These are phyloP conservation scores for Avicennia marina DNA, from an alignment of 257 asterid genomes.

Conservation along the genomic window DNA sequence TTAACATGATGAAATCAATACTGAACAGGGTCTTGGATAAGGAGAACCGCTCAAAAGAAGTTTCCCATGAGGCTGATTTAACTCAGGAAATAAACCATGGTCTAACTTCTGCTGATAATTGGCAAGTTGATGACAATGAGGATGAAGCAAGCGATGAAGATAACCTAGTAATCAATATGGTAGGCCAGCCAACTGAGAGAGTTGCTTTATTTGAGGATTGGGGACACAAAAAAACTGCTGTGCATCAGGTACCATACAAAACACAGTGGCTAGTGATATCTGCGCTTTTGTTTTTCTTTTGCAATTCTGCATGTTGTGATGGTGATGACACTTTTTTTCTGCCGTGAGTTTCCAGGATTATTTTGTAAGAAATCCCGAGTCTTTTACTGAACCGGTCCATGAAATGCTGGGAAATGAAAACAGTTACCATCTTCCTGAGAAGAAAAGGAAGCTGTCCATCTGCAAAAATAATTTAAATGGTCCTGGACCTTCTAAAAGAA, in stretches of 20 bases:
- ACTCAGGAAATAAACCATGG: slow-evolving; percentile 19
- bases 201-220: slow-evolving; percentile 30
- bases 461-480: slow-evolving; percentile 21
- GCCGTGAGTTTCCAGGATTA: slow-evolving; percentile 29
- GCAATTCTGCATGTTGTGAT: neutral
- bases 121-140: slow-evolving; percentile 28
- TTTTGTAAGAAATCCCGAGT: slow-evolving; percentile 16
- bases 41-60: slow-evolving; percentile 31
- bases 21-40: slow-evolving; percentile 59
- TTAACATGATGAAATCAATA: slow-evolving; percentile 60
- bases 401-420: slow-evolving; percentile 24
- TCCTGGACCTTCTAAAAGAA: slow-evolving; percentile 13
- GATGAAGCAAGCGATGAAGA: slow-evolving; percentile 65
- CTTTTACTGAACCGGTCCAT: slow-evolving; percentile 17
- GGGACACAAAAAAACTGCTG: slow-evolving; percentile 24
- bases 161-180: slow-evolving; percentile 60
- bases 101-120: slow-evolving; percentile 23
- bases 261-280: neutral
- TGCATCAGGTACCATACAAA: slow-evolving; percentile 37
- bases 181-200: slow-evolving; percentile 31
- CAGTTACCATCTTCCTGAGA: slow-evolving; percentile 26
- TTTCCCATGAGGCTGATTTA: slow-evolving; percentile 18
- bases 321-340: slow-evolving; percentile 1
- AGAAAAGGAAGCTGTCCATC: slow-evolving; percentile 53
- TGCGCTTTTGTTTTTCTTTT: neutral